These are phyloP conservation scores for Stromatinia cepivora DNA, from an alignment of 2,329 filamentous ascomycete genomes.

Conservation along the genomic window DNA sequence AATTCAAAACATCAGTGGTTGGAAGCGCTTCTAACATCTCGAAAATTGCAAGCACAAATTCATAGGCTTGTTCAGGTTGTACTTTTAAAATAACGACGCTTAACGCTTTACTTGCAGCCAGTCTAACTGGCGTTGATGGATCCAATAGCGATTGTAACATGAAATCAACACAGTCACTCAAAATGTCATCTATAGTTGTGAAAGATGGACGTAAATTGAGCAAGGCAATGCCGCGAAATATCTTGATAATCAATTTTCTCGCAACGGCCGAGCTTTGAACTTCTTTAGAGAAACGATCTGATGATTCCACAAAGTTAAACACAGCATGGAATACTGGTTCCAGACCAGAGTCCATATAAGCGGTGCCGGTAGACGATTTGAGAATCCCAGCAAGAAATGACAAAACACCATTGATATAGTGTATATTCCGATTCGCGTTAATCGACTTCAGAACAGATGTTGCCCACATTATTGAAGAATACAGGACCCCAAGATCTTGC, in stretches of 20 bases:
- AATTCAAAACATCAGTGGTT: slow-evolving; percentile 53
- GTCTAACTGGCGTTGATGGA: slow-evolving; percentile 85
- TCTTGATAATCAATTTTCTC: slow-evolving; percentile 80
- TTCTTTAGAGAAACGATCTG: slow-evolving; percentile 50
- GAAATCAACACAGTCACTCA: slow-evolving; percentile 81
- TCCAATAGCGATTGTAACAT: slow-evolving; percentile 78
- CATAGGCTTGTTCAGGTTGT: slow-evolving; percentile 74
- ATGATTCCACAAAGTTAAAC: slow-evolving; percentile 56
- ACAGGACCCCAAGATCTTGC: slow-evolving; percentile 71
- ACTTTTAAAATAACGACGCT: slow-evolving; percentile 83
- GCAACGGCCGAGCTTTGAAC: slow-evolving; percentile 75
- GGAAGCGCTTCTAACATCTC: slow-evolving; percentile 63
- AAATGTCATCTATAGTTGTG: slow-evolving; percentile 47
- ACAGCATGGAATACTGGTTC: slow-evolving; percentile 64
- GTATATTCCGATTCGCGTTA: slow-evolving; percentile 54
- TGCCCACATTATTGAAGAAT: slow-evolving; percentile 69
- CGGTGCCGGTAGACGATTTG: slow-evolving; percentile 66
- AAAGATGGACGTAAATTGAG: slow-evolving; percentile 47
- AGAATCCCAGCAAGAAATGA: slow-evolving; percentile 77
- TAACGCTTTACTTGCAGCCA: slow-evolving; percentile 89
- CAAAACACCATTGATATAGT: slow-evolving; percentile 75
- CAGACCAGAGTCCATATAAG: slow-evolving; percentile 70
- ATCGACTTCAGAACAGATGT: slow-evolving; percentile 57
- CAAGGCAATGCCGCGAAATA: slow-evolving; percentile 72
- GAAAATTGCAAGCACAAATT: slow-evolving; percentile 85